phyloP scores from a whole-genome alignment of 1,284 basidiomycete genomes.

The Pseudozyma thailandica region DNA sequence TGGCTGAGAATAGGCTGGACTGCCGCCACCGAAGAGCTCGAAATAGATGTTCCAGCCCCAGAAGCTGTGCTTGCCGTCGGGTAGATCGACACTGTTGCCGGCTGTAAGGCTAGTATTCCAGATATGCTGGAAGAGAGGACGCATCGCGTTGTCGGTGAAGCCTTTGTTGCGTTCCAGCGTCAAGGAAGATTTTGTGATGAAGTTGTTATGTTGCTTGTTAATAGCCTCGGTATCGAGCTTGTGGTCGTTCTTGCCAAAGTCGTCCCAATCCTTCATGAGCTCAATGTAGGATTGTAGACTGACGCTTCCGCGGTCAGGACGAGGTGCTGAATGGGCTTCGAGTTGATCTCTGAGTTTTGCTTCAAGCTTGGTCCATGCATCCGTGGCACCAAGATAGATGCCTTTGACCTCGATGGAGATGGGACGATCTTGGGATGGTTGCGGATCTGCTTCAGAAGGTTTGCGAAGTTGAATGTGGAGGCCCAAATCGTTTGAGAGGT shows the following conservation, averaged over 20 bases:
- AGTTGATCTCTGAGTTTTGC: slow-evolving; percentile 28
- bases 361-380: slow-evolving; percentile 16
- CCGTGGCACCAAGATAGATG: slow-evolving; percentile 35
- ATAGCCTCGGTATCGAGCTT: slow-evolving; percentile 59
- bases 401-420: slow-evolving; percentile 51
- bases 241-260: slow-evolving; percentile 53
- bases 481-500: slow-evolving; percentile 44
- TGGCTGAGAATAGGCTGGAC: slow-evolving; percentile 21
- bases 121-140: slow-evolving; percentile 32
- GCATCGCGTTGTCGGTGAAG: slow-evolving; percentile 18
- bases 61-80: slow-evolving; percentile 21
- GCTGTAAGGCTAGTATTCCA: slow-evolving; percentile 39
- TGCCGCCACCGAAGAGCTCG: slow-evolving; percentile 58
- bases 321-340: slow-evolving; percentile 25
- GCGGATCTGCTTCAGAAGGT: slow-evolving; percentile 22
- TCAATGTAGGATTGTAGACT: slow-evolving; percentile 36
- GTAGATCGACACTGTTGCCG: slow-evolving; percentile 21
- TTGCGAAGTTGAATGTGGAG: slow-evolving; percentile 53
- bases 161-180: slow-evolving; percentile 34
- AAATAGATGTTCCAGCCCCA: slow-evolving; percentile 64
- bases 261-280: slow-evolving; percentile 61
- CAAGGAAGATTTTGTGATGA: slow-evolving; percentile 55
- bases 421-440: slow-evolving; percentile 14
- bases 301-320: slow-evolving; percentile 17
- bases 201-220: slow-evolving; percentile 59